Evolutionary conservation across 768 basidiomycete genomes (phyloP).

Genomic region (Suillus luteus): DNA sequence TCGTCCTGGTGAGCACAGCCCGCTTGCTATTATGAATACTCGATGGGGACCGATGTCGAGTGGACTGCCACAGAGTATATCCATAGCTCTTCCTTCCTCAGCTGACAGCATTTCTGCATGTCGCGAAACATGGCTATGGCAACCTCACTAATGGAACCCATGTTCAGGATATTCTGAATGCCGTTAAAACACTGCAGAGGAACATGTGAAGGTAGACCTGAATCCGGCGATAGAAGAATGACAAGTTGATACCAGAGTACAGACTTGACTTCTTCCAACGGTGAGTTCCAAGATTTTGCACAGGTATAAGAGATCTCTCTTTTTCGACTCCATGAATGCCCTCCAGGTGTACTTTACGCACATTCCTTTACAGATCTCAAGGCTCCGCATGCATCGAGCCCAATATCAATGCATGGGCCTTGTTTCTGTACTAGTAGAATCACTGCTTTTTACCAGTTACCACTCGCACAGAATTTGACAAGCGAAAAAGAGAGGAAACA

Average conservation of each 20-base stretch:
- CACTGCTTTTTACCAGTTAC: too few relatives aligned
- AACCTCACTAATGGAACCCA: constrained; percentile 40
- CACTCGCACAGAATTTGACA: too few relatives aligned
- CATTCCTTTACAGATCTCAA: neutral
- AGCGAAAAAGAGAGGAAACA: too few relatives aligned
- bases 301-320: too few relatives aligned
- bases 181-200: constrained; percentile 50
- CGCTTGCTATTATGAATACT: neutral
- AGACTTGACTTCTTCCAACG: constrained; percentile 22
- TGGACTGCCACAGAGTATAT: constrained; percentile 40
- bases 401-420: neutral
- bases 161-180: constrained; percentile 41
- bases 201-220: constrained; percentile 53
- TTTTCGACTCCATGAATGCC: too few relatives aligned
- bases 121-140: constrained; percentile 59
- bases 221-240: constrained; percentile 51
- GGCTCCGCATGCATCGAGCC: neutral
- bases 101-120: constrained; percentile 56
- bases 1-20: neutral
- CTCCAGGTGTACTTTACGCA: neutral
- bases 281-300: too few relatives aligned
- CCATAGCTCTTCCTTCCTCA: constrained; percentile 66
- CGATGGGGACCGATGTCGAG: neutral
- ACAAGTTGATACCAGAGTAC: constrained; percentile 48
- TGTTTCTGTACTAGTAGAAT: neutral